phyloP scores from a whole-genome alignment of 1,139 yeast genomes.

The Pichia cactophila region DNA sequence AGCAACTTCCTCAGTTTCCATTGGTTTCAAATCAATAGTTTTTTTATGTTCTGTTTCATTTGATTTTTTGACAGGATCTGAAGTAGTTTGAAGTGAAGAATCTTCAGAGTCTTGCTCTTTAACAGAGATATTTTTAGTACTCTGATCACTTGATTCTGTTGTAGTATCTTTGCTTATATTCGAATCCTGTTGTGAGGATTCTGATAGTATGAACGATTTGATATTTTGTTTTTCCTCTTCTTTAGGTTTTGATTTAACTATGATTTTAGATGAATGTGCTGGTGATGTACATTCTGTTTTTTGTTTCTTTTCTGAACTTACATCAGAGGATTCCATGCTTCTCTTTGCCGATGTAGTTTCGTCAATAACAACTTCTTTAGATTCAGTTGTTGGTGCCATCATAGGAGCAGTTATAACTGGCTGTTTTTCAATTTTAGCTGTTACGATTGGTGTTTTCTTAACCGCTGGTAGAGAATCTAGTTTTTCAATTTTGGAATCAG shows the following conservation, averaged over 20 bases:
- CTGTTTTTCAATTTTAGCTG: neutral
- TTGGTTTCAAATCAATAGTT: constrained; percentile 33
- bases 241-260: neutral
- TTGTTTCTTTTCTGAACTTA: neutral
- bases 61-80: neutral
- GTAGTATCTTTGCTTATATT: no score
- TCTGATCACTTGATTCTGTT: no score
- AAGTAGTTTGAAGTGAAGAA: neutral
- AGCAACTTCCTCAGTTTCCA: constrained; percentile 34
- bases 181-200: neutral
- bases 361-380: neutral
- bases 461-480: neutral
- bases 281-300: neutral
- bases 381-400: neutral
- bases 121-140: no score
- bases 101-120: no score
- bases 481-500: neutral
- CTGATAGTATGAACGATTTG: neutral
- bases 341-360: neutral
- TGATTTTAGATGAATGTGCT: neutral
- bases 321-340: neutral
- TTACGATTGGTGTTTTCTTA: no score
- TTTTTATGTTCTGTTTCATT: neutral
- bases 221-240: neutral
- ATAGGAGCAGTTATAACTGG: neutral